Evolutionary conservation across 1,139 yeast genomes (phyloP), one percentile per base, ranked within the genome.

Genomic region (Yamadazyma buinensis): DNA sequence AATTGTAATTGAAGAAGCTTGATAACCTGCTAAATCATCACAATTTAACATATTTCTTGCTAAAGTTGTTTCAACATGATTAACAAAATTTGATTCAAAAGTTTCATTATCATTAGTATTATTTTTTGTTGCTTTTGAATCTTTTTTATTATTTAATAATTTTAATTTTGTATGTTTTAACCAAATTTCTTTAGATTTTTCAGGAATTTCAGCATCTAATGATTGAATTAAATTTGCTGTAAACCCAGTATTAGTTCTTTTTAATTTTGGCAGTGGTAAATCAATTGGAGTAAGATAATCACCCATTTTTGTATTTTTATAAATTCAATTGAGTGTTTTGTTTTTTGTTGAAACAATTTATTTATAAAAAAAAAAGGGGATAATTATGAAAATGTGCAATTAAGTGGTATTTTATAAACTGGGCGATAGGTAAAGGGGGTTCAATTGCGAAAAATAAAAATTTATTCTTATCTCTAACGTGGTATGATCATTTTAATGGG

Each of bases 21-120:
- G 95, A 55, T 88, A 90, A 15, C 96, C 96, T 29, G 95, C 96
- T 56, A 87, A 68, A 40, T 82, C 81, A 57, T 88, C 97, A 64
- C 96, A 87, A 56, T 90, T 88, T 72, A 84, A 86, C 70, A 88
- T 67, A 28, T 92, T 86, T 51, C 97, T 75, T 17, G 95, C 97
- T 54, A 90, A 68, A 1, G 92, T 77, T 29, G 95, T 84, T 61
- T 88, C 97, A 30, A 88, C 95, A 57, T 88, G 95, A 47, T 77
- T 75, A 35, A 88, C 84, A 55, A 90, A 85, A 41, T 74, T 73
- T 32, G 65, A 55, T 55, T 87, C 86, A 53, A 88, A 84, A n/a
- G 41, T 28, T n/a, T 74, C 82, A 34, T 66, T 64, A 31, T 70
- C 58, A 32, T 64, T 47, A 7, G 33, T 37, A 29, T 28, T 37